Evolutionary conservation across 345 rosid species (phyloP), one percentile per base, ranked within the genome.

Genomic region (Salix brachista): DNA sequence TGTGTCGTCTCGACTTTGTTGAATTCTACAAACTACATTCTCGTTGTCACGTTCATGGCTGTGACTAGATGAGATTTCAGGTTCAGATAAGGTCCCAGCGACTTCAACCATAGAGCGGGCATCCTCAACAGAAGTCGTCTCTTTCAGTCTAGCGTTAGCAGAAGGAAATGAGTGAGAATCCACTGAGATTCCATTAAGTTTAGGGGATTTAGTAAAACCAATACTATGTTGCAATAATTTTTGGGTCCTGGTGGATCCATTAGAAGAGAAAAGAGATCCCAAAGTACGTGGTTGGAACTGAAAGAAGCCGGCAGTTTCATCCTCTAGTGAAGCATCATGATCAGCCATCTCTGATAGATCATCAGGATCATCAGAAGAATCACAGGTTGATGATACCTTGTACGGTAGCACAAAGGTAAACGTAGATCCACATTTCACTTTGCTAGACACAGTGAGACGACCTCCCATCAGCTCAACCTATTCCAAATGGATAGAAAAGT

Each of bases 401-500:
- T 92, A 96, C 14, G 98, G 98, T 48, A 96, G 85, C 74, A 90
- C 83, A 74, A 96, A 96, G 23, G 97, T 96, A 80, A 96, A 96
- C 17, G 91, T 93, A 34, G 98, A 96, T n/a, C 99, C 99, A 14
- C 70, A 70, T 70, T 88, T 84, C 83, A 89, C 99, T 80, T 39
- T 80, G 84, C 99, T 96, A 21, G 96, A 88, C 71, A 96, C 98
- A 0, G 98, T 93, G 42, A 96, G 93, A 54, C 76, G 87, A 72
- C 99, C 99, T 5, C 98, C 98, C 99, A 96, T 96, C 85, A 96
- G 85, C 85, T 96, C 94, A 79, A 93, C 97, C 99, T 95, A 74
- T 74, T 44, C 68, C 66, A 42, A 42, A 79, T 37, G 77, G 70
- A 78, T 42, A 77, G 62, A 81, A 71, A 71, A 8, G 71, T 80